Conservation (phyloP, 768 basidiomycete species). For the Rhizopogon vesiculosus region DNA sequence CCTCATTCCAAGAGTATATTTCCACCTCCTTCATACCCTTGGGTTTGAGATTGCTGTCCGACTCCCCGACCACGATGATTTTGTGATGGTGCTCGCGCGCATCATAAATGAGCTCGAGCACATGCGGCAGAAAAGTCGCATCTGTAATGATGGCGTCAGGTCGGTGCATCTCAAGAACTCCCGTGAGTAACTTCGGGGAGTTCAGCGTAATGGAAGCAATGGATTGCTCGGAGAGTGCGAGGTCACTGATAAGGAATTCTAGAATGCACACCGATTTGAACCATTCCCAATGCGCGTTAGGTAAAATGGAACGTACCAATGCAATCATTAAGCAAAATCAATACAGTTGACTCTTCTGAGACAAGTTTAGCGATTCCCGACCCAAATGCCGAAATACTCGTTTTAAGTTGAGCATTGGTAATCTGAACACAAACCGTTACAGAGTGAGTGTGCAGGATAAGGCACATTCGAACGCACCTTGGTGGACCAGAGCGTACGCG, state of each 20-base stretch:
- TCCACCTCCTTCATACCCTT: slow-evolving; percentile 48
- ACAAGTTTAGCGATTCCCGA: slow-evolving; percentile 61
- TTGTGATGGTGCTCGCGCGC: slow-evolving; percentile 46
- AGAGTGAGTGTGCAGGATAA: not conserved
- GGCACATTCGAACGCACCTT: slow-evolving; percentile 41
- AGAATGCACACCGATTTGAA: slow-evolving; percentile 1
- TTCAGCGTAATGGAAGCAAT: slow-evolving; percentile 64
- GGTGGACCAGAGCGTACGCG: slow-evolving; percentile 76
- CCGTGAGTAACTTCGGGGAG: slow-evolving; percentile 55
- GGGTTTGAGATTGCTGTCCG: slow-evolving; percentile 39
- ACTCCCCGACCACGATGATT: slow-evolving; percentile 72
- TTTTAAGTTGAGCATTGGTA: slow-evolving; percentile 66
- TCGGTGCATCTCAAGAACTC: slow-evolving; percentile 58
- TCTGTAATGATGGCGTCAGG: slow-evolving; percentile 75
- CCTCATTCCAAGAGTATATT: slow-evolving; percentile 61
- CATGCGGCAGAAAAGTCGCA: slow-evolving; percentile 56
- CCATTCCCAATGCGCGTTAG: not conserved
- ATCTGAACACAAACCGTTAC: slow-evolving; percentile 41
- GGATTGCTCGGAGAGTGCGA: slow-evolving; percentile 69
- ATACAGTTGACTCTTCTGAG: slow-evolving; percentile 57
- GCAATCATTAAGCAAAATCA: slow-evolving; percentile 76
- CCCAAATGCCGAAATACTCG: slow-evolving; percentile 68
- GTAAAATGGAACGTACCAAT: slow-evolving; percentile 45
- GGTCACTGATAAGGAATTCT: slow-evolving; percentile 80
- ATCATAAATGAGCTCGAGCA: slow-evolving; percentile 73